Base-by-base conservation (phyloP, 495 filamentous ascomycete species). In the Penicillium robsamsonii region DNA sequence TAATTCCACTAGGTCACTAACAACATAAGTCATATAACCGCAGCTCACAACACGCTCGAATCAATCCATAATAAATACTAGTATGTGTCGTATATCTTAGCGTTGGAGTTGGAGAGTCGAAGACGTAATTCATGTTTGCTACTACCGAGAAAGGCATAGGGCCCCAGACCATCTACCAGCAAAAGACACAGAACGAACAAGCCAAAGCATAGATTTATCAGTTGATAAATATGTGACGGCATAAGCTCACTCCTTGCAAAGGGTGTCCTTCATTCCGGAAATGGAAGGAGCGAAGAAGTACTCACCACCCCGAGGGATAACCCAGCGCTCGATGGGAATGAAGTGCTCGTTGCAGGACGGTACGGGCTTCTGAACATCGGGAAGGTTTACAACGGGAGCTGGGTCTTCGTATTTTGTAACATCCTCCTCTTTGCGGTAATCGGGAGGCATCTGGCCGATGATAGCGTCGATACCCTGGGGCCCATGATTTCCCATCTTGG, bases 241-340 rank as follows among this genome's bases (percentile, higher is more conserved):
- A 0, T 12, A 12, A 33, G 30, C 2, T 12, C n/a, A 22, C n/a
- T 13, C 35, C 17, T 48, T 48, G 46, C 46, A 48, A 33, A 48
- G 46, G 13, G 46, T 35, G 5, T 50, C 47, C 22, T 41, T 24
- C 22, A 50, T 15, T n/a, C 18, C 47, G 0, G 31, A 38, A 40
- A 50, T 50, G 1, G 47, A 50, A 17, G 47, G 47, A 40, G 47
- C 11, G 11, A 50, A 50, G 47, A 50, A 50, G 33, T 50, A 50
- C 20, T 50, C 47, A n/a, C 47, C 47, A 17, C 47, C 47, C 6
- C 20, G 47, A 37, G 47, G 47, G 13, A 50, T 50, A 0, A 48
- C 46, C 46, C 46, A 48, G 46, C 46, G 46, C 22, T 48, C 46
- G 4, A 48, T 48, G 29, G 46, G 46, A 22, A 48, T 48, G 9